Conservation (phyloP, 2,329 filamentous ascomycete genomes). For the Epichloe amarillans region DNA sequence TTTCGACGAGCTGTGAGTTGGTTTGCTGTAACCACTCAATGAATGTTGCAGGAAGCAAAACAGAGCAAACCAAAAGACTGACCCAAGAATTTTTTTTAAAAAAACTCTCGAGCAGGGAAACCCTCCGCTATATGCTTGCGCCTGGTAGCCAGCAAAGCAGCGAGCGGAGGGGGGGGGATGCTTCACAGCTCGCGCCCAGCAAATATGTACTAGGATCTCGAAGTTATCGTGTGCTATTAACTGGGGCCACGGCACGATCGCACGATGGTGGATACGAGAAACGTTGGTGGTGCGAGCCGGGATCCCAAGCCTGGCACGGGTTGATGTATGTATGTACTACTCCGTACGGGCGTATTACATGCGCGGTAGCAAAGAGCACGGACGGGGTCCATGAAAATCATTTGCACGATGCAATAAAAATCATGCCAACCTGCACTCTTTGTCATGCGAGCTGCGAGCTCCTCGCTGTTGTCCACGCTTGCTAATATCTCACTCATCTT, state of each 20-base stretch:
- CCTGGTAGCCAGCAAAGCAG: not conserved
- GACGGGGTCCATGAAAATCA: too few species aligned
- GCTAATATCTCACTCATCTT: too few species aligned
- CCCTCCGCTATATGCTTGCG: not conserved
- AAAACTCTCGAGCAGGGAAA: not conserved
- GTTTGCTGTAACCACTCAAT: not conserved
- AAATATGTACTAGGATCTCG: not conserved
- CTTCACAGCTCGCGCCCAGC: not conserved
- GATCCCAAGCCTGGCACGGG: not conserved
- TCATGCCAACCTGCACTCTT: too few species aligned
- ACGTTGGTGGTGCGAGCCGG: not conserved
- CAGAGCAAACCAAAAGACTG: not conserved
- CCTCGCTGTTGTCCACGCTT: too few species aligned
- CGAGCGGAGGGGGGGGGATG: too few species aligned
- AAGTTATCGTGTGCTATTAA: not conserved
- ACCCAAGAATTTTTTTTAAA: not conserved
- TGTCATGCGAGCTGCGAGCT: too few species aligned
- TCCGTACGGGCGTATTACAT: not conserved
- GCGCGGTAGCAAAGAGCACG: not conserved
- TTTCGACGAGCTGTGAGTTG: not conserved
- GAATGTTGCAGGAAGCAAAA: not conserved
- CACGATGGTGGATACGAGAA: constrained; percentile 1
- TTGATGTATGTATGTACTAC: not conserved
- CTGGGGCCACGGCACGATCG: not conserved
- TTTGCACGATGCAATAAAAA: too few species aligned